Evolutionary conservation across 78 protist genomes (phyloP), one percentile per base, ranked within the genome.

Genomic region (Protostelium mycophagum): DNA sequence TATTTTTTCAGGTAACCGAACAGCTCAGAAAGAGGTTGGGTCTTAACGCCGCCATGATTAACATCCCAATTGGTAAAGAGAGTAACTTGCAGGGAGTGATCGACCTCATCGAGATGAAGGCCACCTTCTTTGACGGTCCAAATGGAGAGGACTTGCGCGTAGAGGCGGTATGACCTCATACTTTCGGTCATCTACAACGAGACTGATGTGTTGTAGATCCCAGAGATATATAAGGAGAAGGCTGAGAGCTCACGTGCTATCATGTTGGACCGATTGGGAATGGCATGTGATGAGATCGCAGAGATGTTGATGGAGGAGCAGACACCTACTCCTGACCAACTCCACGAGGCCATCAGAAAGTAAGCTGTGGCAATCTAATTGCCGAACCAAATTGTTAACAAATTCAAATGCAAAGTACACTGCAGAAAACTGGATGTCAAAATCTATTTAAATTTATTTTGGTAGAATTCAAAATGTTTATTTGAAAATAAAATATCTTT

Each of bases 41-140:
- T 5, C 93, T 96, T 86, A 97, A 97, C 87, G 98, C 98, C 1
- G 95, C 97, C 34, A 88, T 95, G 9, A 34, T 96, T 63, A 98
- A 97, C 83, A 38, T 96, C 10, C 97, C 97, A 34, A 93, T 95
- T 29, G 99, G 98, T 29, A 31, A 37, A 31, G 98, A 94, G 88
- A 38, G 35, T n/a, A 84, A 94, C 73, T 51, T 93, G 83, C 88
- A 84, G 84, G 99, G 99, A 34, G 88, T 96, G 34, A 88, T 98
- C 36, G 99, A 98, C 86, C 92, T 98, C n/a, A 86, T 98, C 83
- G 23, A 0, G 28, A 85, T 10, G 86, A 83, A 90, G 88, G 97
- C 95, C 1, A 29, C 88, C 63, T 1, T 87, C 86, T 96, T 92
- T 84, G 97, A 51, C 31, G 73, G 73, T 51, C 5, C 5, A 5